Evolutionary conservation across 179 eudicot species (phyloP).

Genomic region (Camellia oleifera): DNA sequence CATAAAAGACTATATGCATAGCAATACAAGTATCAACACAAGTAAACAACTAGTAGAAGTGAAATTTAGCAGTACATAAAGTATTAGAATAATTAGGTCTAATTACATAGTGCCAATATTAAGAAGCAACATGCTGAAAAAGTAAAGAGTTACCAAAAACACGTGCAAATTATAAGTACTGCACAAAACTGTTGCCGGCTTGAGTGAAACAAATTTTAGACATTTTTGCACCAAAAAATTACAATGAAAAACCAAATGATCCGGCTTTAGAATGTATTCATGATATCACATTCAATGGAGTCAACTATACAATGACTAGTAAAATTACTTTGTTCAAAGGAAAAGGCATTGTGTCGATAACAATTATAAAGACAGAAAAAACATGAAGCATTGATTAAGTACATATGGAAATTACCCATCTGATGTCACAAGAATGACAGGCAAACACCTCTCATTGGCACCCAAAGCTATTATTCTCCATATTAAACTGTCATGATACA

Average conservation of each 20-base stretch:
- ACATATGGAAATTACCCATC: slow-evolving; percentile 54
- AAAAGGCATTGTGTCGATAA: not conserved
- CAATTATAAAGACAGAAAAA: not conserved
- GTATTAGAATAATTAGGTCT: not conserved
- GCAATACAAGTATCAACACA: not conserved
- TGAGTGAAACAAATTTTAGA: not conserved
- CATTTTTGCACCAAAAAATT: not conserved
- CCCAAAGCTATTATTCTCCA: slow-evolving; percentile 89
- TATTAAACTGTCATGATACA: slow-evolving; percentile 90
- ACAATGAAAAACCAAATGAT: not conserved
- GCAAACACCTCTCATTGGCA: slow-evolving; percentile 86
- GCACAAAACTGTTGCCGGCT: too few species aligned
- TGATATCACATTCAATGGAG: not conserved
- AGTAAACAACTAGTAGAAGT: not conserved
- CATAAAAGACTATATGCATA: not conserved
- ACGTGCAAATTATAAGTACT: not conserved
- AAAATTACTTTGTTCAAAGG: not conserved
- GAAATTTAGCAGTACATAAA: not conserved
- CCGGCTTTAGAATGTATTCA: not conserved
- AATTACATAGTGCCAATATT: not conserved
- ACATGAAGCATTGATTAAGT: not conserved
- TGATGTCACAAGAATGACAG: slow-evolving; percentile 80
- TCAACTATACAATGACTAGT: not conserved
- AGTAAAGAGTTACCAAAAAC: not conserved
- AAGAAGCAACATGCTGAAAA: not conserved